Conservation (phyloP, 306 rosid genomes). For the Prosopis cineraria region DNA sequence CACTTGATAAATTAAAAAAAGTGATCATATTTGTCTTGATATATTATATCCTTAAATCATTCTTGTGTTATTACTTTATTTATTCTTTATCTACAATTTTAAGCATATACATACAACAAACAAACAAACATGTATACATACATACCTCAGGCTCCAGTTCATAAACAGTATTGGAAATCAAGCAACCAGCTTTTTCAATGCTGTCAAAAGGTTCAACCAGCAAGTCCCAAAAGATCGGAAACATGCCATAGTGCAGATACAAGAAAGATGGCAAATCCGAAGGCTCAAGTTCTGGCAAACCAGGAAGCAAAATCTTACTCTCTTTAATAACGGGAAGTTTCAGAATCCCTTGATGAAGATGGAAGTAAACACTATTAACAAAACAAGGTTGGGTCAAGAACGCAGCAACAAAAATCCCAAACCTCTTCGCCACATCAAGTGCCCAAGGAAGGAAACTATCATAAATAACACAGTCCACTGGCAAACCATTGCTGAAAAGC, state of each 20-base stretch:
- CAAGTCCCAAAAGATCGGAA: neutral
- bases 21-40: too few species aligned
- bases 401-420: conserved; percentile 14
- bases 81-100: too few species aligned
- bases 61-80: too few species aligned
- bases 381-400: neutral
- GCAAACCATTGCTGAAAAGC: neutral
- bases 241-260: neutral
- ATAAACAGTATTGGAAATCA: neutral
- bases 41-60: too few species aligned
- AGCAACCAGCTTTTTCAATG: neutral
- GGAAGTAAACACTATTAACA: neutral
- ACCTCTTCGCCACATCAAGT: conserved; percentile 36
- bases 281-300: conserved; percentile 12
- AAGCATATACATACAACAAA: too few species aligned
- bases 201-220: neutral
- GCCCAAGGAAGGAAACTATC: conserved; percentile 39
- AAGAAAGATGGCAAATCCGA: conserved; percentile 35
- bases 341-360: conserved; percentile 27
- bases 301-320: conserved; percentile 10
- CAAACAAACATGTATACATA: neutral
- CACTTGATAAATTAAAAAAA: too few species aligned
- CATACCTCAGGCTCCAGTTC: neutral
- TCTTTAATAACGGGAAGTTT: conserved; percentile 1
- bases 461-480: conserved; percentile 27